Evolutionary conservation across 495 filamentous ascomycete species (phyloP).

Genomic region (Achaetomiella virescens): DNA sequence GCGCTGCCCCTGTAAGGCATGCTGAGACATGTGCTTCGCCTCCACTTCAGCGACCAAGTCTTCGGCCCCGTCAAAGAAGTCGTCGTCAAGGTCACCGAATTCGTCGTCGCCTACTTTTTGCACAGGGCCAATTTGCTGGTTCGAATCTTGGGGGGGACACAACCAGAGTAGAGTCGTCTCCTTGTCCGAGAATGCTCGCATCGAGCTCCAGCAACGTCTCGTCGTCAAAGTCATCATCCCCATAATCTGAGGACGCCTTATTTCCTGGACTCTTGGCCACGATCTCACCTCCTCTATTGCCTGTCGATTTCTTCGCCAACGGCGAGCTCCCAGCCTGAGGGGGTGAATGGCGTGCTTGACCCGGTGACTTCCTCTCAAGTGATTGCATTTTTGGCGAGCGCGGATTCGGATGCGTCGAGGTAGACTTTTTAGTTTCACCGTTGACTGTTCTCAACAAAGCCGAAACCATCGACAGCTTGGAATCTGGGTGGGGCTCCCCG

Average conservation of each 20-base stretch:
- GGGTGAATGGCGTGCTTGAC: background rate
- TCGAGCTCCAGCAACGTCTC: conserved; percentile 48
- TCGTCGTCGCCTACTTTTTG: conserved; percentile 15
- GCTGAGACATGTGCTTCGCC: conserved; percentile 13
- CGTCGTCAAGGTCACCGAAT: conserved; percentile 60
- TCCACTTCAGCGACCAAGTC: conserved; percentile 50
- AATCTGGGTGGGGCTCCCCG: conserved; percentile 21
- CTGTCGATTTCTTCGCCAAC: conserved; percentile 4
- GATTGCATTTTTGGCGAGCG: conserved; percentile 29
- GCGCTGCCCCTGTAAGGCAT: background rate
- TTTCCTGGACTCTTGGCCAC: conserved; percentile 12
- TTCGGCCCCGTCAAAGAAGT: conserved; percentile 53
- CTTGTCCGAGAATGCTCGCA: conserved; percentile 37
- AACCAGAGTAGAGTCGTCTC: conserved; percentile 46
- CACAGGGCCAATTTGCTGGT: background rate
- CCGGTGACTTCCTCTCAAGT: background rate
- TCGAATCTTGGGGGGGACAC: conserved; percentile 29
- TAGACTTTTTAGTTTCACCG: conserved; percentile 33
- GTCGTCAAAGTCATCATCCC: conserved; percentile 46
- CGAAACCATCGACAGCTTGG: conserved; percentile 48
- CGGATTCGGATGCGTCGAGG: conserved; percentile 19
- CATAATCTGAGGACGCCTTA: conserved; percentile 40
- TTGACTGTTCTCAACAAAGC: conserved; percentile 40
- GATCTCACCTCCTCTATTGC: conserved; percentile 5
- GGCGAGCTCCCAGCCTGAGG: conserved; percentile 7